Conservation (phyloP, 2,329 filamentous ascomycete genomes). For the Epichloe gansuensis region DNA sequence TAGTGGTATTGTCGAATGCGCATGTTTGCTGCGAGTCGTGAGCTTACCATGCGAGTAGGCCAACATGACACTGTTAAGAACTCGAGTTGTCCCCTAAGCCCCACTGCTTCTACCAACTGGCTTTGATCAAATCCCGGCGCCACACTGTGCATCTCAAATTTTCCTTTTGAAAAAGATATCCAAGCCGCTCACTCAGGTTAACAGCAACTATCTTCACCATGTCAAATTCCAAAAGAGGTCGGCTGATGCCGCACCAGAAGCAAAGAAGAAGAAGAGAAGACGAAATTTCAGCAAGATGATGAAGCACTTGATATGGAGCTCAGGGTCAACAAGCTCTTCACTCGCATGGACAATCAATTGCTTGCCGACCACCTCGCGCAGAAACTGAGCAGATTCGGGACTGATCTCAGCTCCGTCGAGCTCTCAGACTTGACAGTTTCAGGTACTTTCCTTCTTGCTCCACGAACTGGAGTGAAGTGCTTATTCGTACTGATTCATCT, state of each 20-base stretch:
- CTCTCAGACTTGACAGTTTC: slow-evolving; percentile 71
- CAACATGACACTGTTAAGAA: not conserved
- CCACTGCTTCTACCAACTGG: not conserved
- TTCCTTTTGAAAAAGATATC: not conserved
- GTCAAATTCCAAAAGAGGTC: slow-evolving; percentile 43
- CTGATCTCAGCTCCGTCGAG: slow-evolving; percentile 72
- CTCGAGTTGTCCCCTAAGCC: not conserved
- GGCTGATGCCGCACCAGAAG: slow-evolving; percentile 31
- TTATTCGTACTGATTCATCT: slow-evolving; percentile 2
- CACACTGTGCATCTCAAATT: slow-evolving; percentile 2
- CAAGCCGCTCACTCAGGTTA: not conserved
- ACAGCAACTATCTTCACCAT: slow-evolving; percentile 11
- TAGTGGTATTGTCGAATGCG: not conserved
- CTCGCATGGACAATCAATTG: slow-evolving; percentile 69
- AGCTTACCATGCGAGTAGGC: not conserved
- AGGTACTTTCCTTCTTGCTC: slow-evolving; percentile 35
- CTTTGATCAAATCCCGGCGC: not conserved
- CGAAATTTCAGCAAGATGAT: slow-evolving; percentile 38
- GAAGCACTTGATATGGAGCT: slow-evolving; percentile 53
- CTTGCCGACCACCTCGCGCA: slow-evolving; percentile 79
- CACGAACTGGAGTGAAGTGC: not conserved
- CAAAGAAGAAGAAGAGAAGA: slow-evolving; percentile 41
- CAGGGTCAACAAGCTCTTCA: slow-evolving; percentile 68
- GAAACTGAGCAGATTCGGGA: slow-evolving; percentile 64
- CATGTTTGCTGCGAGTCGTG: not conserved